Conservation (phyloP, 345 rosid genomes). For the Linum usitatissimum region DNA sequence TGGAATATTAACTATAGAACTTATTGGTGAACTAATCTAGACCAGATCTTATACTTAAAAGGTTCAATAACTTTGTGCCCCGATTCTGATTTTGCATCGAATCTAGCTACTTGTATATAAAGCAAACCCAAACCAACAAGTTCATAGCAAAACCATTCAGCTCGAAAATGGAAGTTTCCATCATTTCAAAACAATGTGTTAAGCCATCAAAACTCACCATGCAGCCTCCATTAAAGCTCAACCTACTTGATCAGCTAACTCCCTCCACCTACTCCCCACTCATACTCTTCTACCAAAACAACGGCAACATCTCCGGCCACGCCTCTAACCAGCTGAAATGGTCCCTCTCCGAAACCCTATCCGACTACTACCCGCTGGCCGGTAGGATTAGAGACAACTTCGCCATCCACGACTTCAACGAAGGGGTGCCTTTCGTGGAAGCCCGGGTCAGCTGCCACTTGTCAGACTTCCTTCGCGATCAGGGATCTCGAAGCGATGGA, state of each 20-base stretch:
- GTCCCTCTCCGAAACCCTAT: slow-evolving; percentile 8
- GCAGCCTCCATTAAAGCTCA: slow-evolving; percentile 5
- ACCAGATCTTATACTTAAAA: no score
- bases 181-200: neutral
- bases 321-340: neutral
- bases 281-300: slow-evolving; percentile 7
- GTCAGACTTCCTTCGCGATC: neutral
- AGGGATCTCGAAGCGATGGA: neutral
- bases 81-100: no score
- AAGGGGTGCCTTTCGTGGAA: slow-evolving; percentile 7
- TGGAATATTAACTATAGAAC: no score
- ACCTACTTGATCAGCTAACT: slow-evolving; percentile 2
- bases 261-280: neutral
- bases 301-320: neutral
- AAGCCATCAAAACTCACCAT: neutral
- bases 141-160: no score
- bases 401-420: neutral
- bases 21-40: no score
- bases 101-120: no score
- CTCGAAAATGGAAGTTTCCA: neutral
- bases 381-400: slow-evolving; percentile 10
- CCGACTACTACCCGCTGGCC: neutral
- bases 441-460: neutral
- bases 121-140: no score
- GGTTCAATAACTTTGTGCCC: no score